Conservation (phyloP, 129 eudicot species). For the Glebionis coronaria region DNA sequence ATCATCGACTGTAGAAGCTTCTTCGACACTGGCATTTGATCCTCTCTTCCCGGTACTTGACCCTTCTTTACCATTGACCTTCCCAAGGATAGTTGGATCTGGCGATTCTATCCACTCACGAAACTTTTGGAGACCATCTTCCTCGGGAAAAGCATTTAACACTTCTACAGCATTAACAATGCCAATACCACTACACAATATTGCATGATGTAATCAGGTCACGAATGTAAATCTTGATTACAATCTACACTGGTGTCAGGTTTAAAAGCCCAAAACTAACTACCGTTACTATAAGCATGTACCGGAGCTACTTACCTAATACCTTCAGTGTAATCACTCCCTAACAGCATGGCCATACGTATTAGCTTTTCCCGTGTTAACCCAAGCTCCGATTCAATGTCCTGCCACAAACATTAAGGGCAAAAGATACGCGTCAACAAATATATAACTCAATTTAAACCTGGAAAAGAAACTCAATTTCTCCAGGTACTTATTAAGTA, state of each 20-base stretch:
- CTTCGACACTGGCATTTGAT: constrained; percentile 37
- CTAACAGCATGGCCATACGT: constrained; percentile 89
- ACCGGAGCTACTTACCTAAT: constrained; percentile 49
- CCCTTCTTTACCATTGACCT: constrained; percentile 37
- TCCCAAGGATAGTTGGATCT: constrained; percentile 81
- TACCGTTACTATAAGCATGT: not conserved
- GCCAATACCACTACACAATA: constrained; percentile 72
- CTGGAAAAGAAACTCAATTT: too few relatives aligned
- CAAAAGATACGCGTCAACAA: constrained; percentile 4
- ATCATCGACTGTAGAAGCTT: constrained; percentile 25
- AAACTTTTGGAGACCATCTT: constrained; percentile 77
- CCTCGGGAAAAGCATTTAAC: constrained; percentile 89
- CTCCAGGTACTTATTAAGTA: too few relatives aligned
- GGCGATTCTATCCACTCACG: constrained; percentile 99
- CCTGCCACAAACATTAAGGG: constrained; percentile 38
- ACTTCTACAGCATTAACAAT: constrained; percentile 98
- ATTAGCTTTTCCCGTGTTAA: constrained; percentile 74
- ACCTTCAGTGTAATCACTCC: constrained; percentile 99
- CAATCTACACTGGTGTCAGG: not conserved
- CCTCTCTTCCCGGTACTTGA: constrained; percentile 44
- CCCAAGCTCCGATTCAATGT: constrained; percentile 90
- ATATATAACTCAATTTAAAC: not conserved
- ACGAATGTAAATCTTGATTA: not conserved
- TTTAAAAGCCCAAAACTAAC: too few relatives aligned
- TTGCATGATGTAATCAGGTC: constrained; percentile 7